Evolutionary conservation across 78 protist species (phyloP), one percentile per base, ranked within the genome.

Genomic region (Tieghemostelium lacteum): DNA sequence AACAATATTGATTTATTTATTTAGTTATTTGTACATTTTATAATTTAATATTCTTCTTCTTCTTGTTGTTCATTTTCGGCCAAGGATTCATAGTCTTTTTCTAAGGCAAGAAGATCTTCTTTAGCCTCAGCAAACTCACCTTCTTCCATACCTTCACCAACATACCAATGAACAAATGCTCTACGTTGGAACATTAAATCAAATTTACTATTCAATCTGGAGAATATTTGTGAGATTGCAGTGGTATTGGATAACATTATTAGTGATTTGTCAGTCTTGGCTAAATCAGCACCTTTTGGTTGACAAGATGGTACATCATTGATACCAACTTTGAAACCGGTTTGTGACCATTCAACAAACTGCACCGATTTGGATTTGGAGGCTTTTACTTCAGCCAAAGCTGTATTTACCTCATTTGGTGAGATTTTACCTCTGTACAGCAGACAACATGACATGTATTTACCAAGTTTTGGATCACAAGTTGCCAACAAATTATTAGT

Each of bases 131-230:
- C 91, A 91, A 97, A 97, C 73, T 97, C 99, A 76, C 98, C 98
- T 76, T 97, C 99, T 85, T 97, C 99, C 99, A 97, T 97, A 74
- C 99, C 99, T 93, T 97, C 99, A 36, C 98, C 98, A 66, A 97
- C 99, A 85, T 96, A 97, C 98, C 98, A 97, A 91, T 97, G 99
- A 49, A 97, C 94, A 93, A 95, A 89, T 55, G 98, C 95, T 87
- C 99, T 96, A 97, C 98, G 98, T 97, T 97, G 94, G 94, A 94
- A 99, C 99, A 99, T 98, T 42, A 98, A 96, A 33, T 97, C 98
- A 92, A 98, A 98, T 77, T 95, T 97, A 86, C 92, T 92, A 89
- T 96, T 97, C 63, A 97, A 86, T 50, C 99, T 73, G 36, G 96
- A 57, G 92, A 94, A 96, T 34, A 96, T 97, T 78, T 97, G 98